Evolutionary conservation across 2,329 filamentous ascomycete species (phyloP), one percentile per base, ranked within the genome.

Genomic region (Hypoxylon sp.): DNA sequence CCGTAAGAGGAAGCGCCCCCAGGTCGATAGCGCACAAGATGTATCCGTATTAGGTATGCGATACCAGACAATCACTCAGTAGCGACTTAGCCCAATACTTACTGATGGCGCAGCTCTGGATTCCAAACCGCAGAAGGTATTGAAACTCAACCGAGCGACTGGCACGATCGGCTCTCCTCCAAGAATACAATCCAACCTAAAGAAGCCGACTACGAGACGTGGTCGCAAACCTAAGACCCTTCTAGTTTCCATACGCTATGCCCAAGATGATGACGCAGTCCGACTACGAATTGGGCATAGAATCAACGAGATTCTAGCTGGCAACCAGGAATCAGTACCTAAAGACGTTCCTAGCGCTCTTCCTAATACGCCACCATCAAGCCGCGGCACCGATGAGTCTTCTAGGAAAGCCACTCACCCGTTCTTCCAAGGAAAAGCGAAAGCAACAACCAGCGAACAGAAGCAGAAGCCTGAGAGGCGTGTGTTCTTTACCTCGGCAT

Each of bases 121-220:
- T 14, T 61, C 71, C 18, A 81, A 80, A 53, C 78, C 82, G 0
- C 81, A 79, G 44, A 88, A 85, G 67, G 69, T 89, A 0, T 75
- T 89, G 18, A 83, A 80, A 64, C 81, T 89, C 70, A 89, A 90
- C 65, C 80, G 81, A 0, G 85, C 83, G 64, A 89, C 87, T 1
- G 87, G 87, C 4, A 90, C 87, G 1, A 83, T 89, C 51, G 86
- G 87, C 3, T 87, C 87, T 3, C 86, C 88, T 0, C 87, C 87
- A 0, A 85, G 82, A 49, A 79, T 81, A 2, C 91, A 88, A 69
- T 72, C 74, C 1, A 49, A 65, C 24, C 44, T 59, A 38, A 70
- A 70, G 70, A 55, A 52, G 68, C 49, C 40, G 26, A 40, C 22
- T 30, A 20, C 65, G 38, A 80, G 77, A 67, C 74, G 78, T 42